Evolutionary conservation across 225 moss, liverwort and hornwort species (phyloP).

Genomic region (Climacium dendroides): DNA sequence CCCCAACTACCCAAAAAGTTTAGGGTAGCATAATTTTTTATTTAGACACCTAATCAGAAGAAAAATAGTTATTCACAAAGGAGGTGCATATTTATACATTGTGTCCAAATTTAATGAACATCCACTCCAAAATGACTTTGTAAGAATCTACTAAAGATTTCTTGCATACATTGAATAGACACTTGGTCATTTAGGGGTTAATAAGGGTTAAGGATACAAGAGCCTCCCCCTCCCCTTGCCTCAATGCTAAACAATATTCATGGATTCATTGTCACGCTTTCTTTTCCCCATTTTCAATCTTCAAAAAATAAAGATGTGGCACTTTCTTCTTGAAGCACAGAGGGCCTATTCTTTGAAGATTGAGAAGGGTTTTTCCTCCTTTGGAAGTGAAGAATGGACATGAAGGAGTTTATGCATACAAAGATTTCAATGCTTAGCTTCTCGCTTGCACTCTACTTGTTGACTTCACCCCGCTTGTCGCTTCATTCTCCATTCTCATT

Average conservation of each 20-base stretch:
- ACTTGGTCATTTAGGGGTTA: too few relatives aligned
- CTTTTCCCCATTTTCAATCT: too few relatives aligned
- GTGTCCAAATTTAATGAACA: too few relatives aligned
- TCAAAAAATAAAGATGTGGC: fast-evolving
- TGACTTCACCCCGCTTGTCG: fast-evolving
- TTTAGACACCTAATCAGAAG: too few relatives aligned
- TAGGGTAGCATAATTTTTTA: too few relatives aligned
- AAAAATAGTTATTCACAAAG: too few relatives aligned
- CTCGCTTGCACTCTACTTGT: not conserved
- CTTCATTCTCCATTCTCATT: not conserved
- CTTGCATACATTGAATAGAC: too few relatives aligned
- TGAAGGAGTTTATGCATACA: fast-evolving
- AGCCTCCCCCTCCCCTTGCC: too few relatives aligned
- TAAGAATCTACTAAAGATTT: too few relatives aligned
- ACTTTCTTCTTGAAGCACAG: fast-evolving
- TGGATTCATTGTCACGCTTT: not conserved
- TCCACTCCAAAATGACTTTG: too few relatives aligned
- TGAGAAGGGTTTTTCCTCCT: not conserved
- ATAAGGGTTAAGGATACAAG: not conserved
- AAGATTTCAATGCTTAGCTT: not conserved
- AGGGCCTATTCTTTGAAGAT: not conserved
- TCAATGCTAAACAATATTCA: fast-evolving
- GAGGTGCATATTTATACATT: too few relatives aligned
- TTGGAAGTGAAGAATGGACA: fast-evolving
- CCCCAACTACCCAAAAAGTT: too few relatives aligned